phyloP scores from a whole-genome alignment of 2,329 filamentous ascomycete species.

The Cercospora beticola region DNA sequence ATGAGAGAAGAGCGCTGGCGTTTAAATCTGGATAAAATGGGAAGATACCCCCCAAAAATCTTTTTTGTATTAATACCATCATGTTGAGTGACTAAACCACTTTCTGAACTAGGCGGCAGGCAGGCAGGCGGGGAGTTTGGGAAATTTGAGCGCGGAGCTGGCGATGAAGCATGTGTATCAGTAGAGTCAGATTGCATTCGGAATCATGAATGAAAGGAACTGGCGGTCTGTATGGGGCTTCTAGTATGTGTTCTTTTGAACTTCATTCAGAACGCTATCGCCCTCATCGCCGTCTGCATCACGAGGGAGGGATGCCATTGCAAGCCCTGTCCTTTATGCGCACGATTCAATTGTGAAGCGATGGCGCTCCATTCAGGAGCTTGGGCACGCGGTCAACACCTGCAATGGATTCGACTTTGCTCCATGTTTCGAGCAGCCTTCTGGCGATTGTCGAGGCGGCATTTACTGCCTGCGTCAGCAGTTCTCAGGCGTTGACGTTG shows the following conservation, averaged over 20 bases:
- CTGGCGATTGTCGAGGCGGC: not conserved
- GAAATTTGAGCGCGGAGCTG: not conserved
- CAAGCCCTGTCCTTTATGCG: too few species aligned
- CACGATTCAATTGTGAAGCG: not conserved
- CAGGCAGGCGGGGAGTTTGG: not conserved
- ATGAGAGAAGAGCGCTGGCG: not conserved
- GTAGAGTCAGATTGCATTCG: not conserved
- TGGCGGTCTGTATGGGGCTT: not conserved
- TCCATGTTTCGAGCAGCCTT: too few species aligned
- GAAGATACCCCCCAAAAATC: not conserved
- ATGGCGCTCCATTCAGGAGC: not conserved
- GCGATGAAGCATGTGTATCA: not conserved
- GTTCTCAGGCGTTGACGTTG: not conserved
- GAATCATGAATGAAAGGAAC: not conserved
- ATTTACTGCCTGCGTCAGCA: not conserved
- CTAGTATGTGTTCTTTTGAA: not conserved
- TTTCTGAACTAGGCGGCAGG: not conserved
- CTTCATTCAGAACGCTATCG: too few species aligned
- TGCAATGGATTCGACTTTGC: not conserved
- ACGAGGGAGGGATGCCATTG: not conserved
- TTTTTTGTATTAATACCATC: not conserved
- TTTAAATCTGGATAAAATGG: not conserved
- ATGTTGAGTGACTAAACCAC: not conserved
- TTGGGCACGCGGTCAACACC: not conserved
- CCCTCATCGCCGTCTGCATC: too few species aligned